A percentile compares a stretch with the other conserved stretches of the same genome.
phyloP scores from a whole-genome alignment of 441 rosid genomes.

The Euphorbia schlechtendalii region DNA sequence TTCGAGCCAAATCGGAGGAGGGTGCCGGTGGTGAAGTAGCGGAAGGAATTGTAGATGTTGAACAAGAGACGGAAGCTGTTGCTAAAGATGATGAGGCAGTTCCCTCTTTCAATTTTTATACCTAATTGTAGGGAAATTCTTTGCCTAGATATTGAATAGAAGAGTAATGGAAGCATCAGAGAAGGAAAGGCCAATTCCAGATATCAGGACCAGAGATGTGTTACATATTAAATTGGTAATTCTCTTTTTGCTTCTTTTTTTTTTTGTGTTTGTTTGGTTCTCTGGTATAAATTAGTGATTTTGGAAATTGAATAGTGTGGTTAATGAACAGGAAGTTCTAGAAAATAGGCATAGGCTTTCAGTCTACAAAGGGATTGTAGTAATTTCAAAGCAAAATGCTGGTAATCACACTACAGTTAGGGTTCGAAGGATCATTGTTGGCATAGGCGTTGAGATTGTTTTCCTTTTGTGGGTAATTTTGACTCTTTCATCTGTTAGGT shows the following conservation, averaged over 20 bases:
- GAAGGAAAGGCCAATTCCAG: too few relatives aligned
- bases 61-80: too few relatives aligned
- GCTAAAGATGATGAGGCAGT: too few relatives aligned
- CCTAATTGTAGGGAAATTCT: too few relatives aligned
- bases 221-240: slow-evolving; percentile 66
- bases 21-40: too few relatives aligned
- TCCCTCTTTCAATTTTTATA: too few relatives aligned
- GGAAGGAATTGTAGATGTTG: too few relatives aligned
- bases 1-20: too few relatives aligned
- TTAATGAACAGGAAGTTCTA: too few relatives aligned
- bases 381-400: slow-evolving; percentile 81
- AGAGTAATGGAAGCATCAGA: slow-evolving; percentile 62
- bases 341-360: slow-evolving; percentile 69
- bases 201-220: too few relatives aligned
- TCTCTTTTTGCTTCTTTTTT: not conserved
- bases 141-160: slow-evolving; percentile 76
- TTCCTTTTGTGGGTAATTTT: slow-evolving; percentile 74
- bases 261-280: not conserved
- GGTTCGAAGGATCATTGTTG: slow-evolving; percentile 77
- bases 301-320: slow-evolving; percentile 46
- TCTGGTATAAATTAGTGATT: not conserved
- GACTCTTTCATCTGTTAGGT: too few relatives aligned
- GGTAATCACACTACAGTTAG: slow-evolving; percentile 87
- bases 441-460: slow-evolving; percentile 74
- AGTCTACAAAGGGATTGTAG: slow-evolving; percentile 73